phyloP scores from a whole-genome alignment of 179 eudicot genomes.

The Pouteria campechiana region DNA sequence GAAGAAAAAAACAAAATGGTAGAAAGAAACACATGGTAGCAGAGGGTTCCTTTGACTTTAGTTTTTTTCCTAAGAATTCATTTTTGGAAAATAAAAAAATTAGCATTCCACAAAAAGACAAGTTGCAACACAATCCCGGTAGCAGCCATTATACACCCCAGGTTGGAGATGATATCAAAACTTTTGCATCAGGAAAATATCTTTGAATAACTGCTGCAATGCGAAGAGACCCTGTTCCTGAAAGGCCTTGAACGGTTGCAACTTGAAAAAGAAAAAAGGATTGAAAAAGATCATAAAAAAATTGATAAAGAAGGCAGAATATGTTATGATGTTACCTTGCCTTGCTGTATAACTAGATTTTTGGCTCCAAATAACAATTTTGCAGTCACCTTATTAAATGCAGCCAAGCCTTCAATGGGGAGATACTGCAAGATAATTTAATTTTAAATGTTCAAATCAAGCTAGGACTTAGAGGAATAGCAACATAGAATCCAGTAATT shows the following conservation, averaged over 20 bases:
- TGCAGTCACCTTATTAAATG: conserved; percentile 86
- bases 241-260: conserved; percentile 92
- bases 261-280: conserved; percentile 29
- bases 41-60: too few relatives aligned
- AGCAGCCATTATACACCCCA: conserved; percentile 77
- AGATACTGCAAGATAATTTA: conserved; percentile 84
- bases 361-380: conserved; percentile 84
- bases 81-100: too few relatives aligned
- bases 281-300: background rate
- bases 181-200: conserved; percentile 83
- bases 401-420: conserved; percentile 94
- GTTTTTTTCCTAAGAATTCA: too few relatives aligned
- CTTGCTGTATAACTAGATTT: conserved; percentile 55
- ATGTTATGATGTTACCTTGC: conserved; percentile 35
- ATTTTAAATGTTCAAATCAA: too few relatives aligned
- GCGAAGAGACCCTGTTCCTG: conserved; percentile 96
- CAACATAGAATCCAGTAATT: background rate
- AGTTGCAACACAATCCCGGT: too few relatives aligned
- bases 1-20: too few relatives aligned
- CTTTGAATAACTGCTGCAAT: conserved; percentile 86
- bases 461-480: too few relatives aligned
- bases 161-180: conserved; percentile 83
- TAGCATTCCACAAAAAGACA: too few relatives aligned
- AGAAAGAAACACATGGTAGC: too few relatives aligned
- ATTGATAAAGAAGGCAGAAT: background rate